Evolutionary conservation across 1,139 yeast genomes (phyloP).

Genomic region (Arxiozyma telluris): DNA sequence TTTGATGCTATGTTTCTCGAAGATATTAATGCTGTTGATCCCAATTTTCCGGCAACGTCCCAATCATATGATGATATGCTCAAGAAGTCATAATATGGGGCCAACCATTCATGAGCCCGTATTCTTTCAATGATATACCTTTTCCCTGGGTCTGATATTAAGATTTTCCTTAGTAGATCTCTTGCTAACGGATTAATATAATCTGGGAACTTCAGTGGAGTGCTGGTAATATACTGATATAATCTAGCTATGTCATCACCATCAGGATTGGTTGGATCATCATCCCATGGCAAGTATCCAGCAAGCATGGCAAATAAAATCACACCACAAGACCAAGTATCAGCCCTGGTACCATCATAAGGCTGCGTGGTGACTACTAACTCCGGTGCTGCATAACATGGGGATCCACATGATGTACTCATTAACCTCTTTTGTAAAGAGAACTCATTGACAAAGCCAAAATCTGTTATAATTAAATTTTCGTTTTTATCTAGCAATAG

Average conservation of each 20-base stretch:
- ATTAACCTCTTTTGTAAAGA: conserved; percentile 61
- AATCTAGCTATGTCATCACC: conserved; percentile 88
- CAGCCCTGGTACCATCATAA: conserved; percentile 90
- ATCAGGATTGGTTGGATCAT: conserved; percentile 93
- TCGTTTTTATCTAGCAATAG: conserved; percentile 59
- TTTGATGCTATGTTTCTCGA: conserved; percentile 26
- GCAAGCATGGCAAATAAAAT: conserved; percentile 94
- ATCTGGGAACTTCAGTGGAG: conserved; percentile 92
- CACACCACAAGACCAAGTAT: conserved; percentile 95
- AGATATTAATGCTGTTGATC: conserved; percentile 14
- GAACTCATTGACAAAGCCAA: conserved; percentile 88
- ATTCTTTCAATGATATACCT: conserved; percentile 64
- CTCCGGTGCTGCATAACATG: conserved; percentile 98
- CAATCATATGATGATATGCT: conserved; percentile 83
- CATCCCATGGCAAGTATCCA: conserved; percentile 96
- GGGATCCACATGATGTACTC: conserved; percentile 96
- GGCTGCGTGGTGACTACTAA: conserved; percentile 79
- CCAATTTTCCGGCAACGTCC: conserved; percentile 41
- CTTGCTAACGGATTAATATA: conserved; percentile 87
- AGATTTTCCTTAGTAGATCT: conserved; percentile 74
- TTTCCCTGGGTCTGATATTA: conserved; percentile 62
- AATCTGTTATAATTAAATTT: conserved; percentile 63
- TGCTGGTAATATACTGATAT: conserved; percentile 83
- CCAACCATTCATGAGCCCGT: conserved; percentile 78
- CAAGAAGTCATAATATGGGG: conserved; percentile 70